Evolutionary conservation across 148 eudicot species (phyloP).

Genomic region (Pouteria glomerata): DNA sequence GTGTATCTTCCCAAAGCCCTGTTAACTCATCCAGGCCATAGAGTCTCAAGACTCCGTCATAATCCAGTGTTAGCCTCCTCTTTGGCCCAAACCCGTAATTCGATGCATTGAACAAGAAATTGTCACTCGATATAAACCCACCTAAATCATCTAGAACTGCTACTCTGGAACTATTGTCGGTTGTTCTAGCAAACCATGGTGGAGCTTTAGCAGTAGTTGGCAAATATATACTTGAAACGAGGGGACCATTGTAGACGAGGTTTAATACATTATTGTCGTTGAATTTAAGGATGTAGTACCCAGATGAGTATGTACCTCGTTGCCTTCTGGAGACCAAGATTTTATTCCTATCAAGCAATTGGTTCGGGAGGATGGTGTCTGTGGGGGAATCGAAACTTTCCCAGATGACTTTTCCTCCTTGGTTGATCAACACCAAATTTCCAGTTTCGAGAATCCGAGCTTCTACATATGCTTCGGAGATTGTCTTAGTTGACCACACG

Average conservation of each 20-base stretch:
- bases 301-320: constrained; percentile 2
- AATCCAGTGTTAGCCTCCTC: constrained; percentile 13
- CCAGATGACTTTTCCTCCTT: background rate
- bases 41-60: constrained; percentile 15
- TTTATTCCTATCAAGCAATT: background rate
- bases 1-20: constrained; percentile 9
- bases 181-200: background rate
- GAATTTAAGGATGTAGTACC: constrained; percentile 10
- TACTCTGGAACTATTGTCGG: constrained; percentile 4
- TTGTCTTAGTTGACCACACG: constrained; percentile 28
- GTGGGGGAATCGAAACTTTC: constrained; percentile 15
- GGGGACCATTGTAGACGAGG: constrained; percentile 11
- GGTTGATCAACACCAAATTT: background rate
- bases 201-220: background rate
- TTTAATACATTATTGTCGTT: constrained; percentile 7
- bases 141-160: constrained; percentile 5
- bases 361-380: constrained; percentile 11
- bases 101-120: constrained; percentile 13
- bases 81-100: constrained; percentile 14
- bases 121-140: constrained; percentile 12
- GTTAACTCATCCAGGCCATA: constrained; percentile 9
- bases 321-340: constrained; percentile 10
- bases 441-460: constrained; percentile 11
- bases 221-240: constrained; percentile 14
- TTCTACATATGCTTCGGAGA: background rate